phyloP scores from a whole-genome alignment of 2,329 filamentous ascomycete species.

The Colletotrichum sp. region DNA sequence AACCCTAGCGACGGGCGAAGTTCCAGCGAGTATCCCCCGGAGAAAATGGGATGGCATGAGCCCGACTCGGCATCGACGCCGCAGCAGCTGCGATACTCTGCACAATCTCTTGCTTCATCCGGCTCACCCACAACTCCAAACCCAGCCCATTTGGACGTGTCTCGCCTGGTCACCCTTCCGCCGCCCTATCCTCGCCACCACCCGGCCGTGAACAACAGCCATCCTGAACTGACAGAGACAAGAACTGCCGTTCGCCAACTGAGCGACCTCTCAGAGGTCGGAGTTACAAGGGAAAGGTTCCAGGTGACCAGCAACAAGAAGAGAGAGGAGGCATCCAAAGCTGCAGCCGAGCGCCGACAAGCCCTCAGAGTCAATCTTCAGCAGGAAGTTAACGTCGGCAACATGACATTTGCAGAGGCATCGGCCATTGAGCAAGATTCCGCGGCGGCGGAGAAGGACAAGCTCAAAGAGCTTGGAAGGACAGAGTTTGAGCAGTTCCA shows the following conservation, averaged over 20 bases:
- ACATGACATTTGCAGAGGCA: slow-evolving; percentile 82
- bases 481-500: slow-evolving; percentile 87
- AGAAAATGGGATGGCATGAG: slow-evolving; percentile 62
- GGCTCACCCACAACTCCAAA: slow-evolving; percentile 51
- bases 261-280: slow-evolving; percentile 75
- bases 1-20: slow-evolving; percentile 44
- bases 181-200: slow-evolving; percentile 94
- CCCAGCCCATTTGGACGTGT: slow-evolving; percentile 77
- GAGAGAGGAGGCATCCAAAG: slow-evolving; percentile 58
- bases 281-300: slow-evolving; percentile 70
- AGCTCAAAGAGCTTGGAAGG: slow-evolving; percentile 76
- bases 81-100: slow-evolving; percentile 46
- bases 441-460: slow-evolving; percentile 70
- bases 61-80: slow-evolving; percentile 48
- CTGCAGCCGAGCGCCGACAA: slow-evolving; percentile 59
- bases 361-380: slow-evolving; percentile 78
- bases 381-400: slow-evolving; percentile 76
- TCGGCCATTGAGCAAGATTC: slow-evolving; percentile 81
- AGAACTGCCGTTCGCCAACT: slow-evolving; percentile 76
- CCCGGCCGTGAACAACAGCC: slow-evolving; percentile 94
- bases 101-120: slow-evolving; percentile 42
- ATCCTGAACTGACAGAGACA: slow-evolving; percentile 84
- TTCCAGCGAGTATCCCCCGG: slow-evolving; percentile 56
- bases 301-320: slow-evolving; percentile 61
- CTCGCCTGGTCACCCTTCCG: slow-evolving; percentile 88